Evolutionary conservation across 805 yeast species (phyloP), one percentile per base, ranked within the genome.

Genomic region (Isabelozyma pseudorhagii): DNA sequence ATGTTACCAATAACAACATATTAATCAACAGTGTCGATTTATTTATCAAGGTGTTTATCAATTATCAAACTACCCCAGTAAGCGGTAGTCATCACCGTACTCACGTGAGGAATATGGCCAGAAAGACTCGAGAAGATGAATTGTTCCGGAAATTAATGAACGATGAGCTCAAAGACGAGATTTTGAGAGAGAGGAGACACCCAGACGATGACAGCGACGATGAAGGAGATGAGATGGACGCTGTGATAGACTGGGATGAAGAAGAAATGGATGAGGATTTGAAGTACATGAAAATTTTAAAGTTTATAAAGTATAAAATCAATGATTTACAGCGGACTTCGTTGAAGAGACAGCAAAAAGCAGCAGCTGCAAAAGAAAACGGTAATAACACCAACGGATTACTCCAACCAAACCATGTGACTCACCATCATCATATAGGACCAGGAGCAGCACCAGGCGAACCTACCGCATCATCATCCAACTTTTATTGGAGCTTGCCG

Each of bases 191-290:
- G 28, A 66, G 58, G 27, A 56, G 61, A 17, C 57, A 57, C 1
- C 54, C 57, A n/a, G 73, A 64, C 25, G 67, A 63, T 13, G 36
- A 31, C n/a, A 69, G 67, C 6, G 63, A 61, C 34, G 69, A 63
- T 8, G 69, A 61, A 14, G 62, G 59, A 14, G 60, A 50, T n/a
- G 46, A 49, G 8, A 42, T 31, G 8, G 52, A 53, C n/a, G 54
- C 54, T 15, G 69, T 61, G n/a, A 72, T 73, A 6, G 79, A 74
- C 55, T 74, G 79, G 79, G 79, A 74, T 50, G 78, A 74, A 50
- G 78, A 74, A 53, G 72, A 71, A 18, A 64, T 74, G 76, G 77
- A 73, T 52, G 79, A 74, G 54, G 78, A 74, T 53, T 66, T 73
- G 59, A 74, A 74, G 51, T 74, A 70, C 49, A 59, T 74, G 50